Evolutionary conservation across 129 eudicot species (phyloP).

Genomic region (Chrysanthemum lavandulifolium): DNA sequence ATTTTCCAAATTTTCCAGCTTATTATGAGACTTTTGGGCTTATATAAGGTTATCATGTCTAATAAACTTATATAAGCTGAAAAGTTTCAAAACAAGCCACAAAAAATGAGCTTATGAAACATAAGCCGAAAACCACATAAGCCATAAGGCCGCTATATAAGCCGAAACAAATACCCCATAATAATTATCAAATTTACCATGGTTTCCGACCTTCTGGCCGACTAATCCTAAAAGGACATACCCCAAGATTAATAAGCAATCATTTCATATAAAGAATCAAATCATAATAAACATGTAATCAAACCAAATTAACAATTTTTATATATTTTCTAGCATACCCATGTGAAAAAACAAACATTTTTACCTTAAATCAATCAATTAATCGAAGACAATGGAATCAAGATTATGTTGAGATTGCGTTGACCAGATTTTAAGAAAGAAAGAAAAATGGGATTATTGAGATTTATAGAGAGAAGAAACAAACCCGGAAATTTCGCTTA

Average conservation of each 20-base stretch:
- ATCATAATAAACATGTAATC: neutral
- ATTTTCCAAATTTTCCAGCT: too few species aligned
- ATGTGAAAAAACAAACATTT: neutral
- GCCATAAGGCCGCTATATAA: too few species aligned
- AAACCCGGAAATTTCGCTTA: constrained; percentile 4
- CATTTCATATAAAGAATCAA: neutral
- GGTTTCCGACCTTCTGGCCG: neutral
- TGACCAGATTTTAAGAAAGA: constrained; percentile 20
- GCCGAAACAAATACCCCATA: too few species aligned
- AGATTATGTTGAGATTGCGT: constrained; percentile 25
- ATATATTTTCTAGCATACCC: neutral
- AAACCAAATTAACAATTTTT: neutral
- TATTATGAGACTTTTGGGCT: too few species aligned
- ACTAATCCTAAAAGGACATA: neutral
- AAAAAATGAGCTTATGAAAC: too few species aligned
- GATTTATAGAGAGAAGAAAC: constrained; percentile 18
- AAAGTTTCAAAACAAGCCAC: too few species aligned
- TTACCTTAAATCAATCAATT: constrained; percentile 18
- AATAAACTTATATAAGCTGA: too few species aligned
- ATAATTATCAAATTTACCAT: neutral
- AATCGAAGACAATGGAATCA: neutral
- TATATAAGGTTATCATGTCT: too few species aligned
- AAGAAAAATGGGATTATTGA: neutral
- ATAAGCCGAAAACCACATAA: too few species aligned
- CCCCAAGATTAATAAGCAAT: neutral